Conservation (phyloP, 2,329 filamentous ascomycete species). For the Geosmithia morbida region DNA sequence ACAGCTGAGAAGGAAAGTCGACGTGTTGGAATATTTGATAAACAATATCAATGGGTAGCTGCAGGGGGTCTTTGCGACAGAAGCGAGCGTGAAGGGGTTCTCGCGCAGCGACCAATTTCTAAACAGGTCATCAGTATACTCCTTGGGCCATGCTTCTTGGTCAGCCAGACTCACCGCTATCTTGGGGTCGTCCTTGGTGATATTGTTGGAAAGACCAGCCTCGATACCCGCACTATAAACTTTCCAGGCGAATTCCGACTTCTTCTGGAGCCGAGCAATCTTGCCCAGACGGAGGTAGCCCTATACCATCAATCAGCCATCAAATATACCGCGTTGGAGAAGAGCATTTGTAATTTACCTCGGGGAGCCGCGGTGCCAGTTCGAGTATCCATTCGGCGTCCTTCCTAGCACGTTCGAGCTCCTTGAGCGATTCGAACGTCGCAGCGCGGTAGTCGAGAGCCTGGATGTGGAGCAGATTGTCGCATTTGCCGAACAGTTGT, state of each 20-base stretch:
- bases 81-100: conserved; percentile 18
- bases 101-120: conserved; percentile 20
- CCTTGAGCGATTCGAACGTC: conserved; percentile 21
- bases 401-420: conserved; percentile 19
- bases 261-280: conserved; percentile 19
- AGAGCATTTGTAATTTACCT: conserved; percentile 13
- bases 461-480: conserved; percentile 20
- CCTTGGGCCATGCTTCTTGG: not conserved
- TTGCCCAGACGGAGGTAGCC: conserved; percentile 27
- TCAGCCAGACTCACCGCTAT: conserved; percentile 12
- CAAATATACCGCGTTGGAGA: not conserved
- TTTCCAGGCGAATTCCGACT: conserved; percentile 22
- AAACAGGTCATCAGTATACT: not conserved
- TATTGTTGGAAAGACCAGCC: conserved; percentile 8
- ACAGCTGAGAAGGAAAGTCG: conserved; percentile 17
- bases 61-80: conserved; percentile 18
- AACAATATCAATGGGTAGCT: conserved; percentile 19
- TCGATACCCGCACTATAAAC: conserved; percentile 23
- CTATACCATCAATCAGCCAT: conserved; percentile 9
- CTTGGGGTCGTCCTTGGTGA: conserved; percentile 11
- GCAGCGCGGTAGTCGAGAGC: conserved; percentile 26
- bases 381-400: conserved; percentile 29
- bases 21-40: conserved; percentile 19
- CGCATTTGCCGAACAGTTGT: conserved; percentile 22
- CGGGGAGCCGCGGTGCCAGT: conserved; percentile 22